These are phyloP conservation scores for Pichia ethanolica DNA, from an alignment of 805 yeast species.

Conservation along the genomic window DNA sequence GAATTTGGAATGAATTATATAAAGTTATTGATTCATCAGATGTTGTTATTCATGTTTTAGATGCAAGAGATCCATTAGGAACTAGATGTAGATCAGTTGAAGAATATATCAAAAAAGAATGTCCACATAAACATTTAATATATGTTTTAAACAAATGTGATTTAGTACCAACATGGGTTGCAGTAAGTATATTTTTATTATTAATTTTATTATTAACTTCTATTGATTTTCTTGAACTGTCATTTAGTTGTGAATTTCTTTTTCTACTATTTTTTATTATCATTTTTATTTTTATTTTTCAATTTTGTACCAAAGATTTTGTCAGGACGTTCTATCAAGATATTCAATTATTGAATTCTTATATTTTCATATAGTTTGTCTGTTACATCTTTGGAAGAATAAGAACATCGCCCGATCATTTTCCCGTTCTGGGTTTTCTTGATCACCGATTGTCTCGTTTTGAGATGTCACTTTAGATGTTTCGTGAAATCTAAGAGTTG, in stretches of 20 bases:
- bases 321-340: slow-evolving; percentile 60
- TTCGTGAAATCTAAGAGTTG: slow-evolving; percentile 78
- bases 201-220: background rate
- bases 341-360: slow-evolving; percentile 11
- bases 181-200: slow-evolving; percentile 74
- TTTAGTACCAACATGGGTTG: slow-evolving; percentile 98
- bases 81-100: slow-evolving; percentile 92
- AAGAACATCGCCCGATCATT: slow-evolving; percentile 47
- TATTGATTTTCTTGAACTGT: too few relatives aligned
- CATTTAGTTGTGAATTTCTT: background rate
- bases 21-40: slow-evolving; percentile 97
- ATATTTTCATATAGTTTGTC: slow-evolving; percentile 53
- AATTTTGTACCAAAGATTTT: slow-evolving; percentile 60
- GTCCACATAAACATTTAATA: slow-evolving; percentile 93
- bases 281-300: slow-evolving; percentile 9
- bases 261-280: background rate
- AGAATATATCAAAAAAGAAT: slow-evolving; percentile 85
- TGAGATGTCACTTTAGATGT: slow-evolving; percentile 34
- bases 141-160: slow-evolving; percentile 96
- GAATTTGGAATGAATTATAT: slow-evolving; percentile 97
- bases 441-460: slow-evolving; percentile 28
- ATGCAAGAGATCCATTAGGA: slow-evolving; percentile 96
- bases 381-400: slow-evolving; percentile 97
- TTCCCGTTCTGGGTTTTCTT: slow-evolving; percentile 41
- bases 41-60: slow-evolving; percentile 92